These are phyloP conservation scores for Vitis vinifera DNA, from an alignment of 164 flowering plant species.

Conservation along the genomic window DNA sequence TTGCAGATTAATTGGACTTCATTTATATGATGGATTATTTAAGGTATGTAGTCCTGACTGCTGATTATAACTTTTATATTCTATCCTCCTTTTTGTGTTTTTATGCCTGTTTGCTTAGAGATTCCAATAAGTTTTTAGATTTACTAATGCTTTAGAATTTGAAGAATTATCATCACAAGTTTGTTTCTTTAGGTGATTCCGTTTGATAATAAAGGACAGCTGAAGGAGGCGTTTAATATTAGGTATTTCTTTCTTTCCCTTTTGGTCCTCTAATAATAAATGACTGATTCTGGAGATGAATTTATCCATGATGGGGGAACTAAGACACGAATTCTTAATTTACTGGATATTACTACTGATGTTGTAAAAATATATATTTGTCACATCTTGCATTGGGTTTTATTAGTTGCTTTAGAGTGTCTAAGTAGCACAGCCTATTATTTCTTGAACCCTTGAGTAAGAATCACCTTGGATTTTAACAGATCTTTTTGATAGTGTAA, in stretches of 20 bases:
- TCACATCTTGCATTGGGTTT: conserved; percentile 1
- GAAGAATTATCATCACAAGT: background rate
- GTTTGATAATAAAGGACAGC: conserved; percentile 92
- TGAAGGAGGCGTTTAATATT: conserved; percentile 95
- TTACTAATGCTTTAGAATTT: background rate
- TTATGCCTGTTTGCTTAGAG: background rate
- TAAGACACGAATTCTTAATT: background rate
- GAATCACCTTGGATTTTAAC: no score
- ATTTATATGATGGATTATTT: conserved; percentile 96
- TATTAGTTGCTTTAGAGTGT: no score
- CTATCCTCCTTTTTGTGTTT: background rate
- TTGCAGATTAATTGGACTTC: conserved; percentile 96
- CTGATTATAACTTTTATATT: background rate
- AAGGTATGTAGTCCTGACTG: conserved; percentile 50
- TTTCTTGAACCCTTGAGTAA: no score
- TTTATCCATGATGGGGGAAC: background rate
- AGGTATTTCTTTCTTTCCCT: conserved; percentile 44
- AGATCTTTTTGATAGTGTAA: no score
- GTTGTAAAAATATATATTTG: no score
- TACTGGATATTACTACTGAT: background rate
- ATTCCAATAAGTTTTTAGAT: background rate
- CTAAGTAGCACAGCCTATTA: no score
- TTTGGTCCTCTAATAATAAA: background rate
- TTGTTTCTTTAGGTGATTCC: conserved; percentile 80
- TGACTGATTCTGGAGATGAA: background rate